Evolutionary conservation across 208 protist genomes (phyloP), one percentile per base, ranked within the genome.

Genomic region (Leishmania braziliensis): DNA sequence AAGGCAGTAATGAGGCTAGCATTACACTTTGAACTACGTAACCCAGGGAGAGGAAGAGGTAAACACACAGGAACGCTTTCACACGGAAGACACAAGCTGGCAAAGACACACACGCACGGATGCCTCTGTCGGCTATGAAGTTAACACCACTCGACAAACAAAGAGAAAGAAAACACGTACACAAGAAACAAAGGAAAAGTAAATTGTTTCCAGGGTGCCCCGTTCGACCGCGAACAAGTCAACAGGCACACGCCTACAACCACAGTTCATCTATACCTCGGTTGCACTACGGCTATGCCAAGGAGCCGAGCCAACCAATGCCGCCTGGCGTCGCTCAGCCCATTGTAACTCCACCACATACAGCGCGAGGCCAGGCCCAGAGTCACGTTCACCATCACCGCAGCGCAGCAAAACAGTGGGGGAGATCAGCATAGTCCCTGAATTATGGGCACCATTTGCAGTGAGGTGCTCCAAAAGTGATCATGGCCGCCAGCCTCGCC

Each of bases 131-230:
- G 29, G 26, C 29, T 16, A 68, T 39, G 62, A 68, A 29, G 26
- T 63, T 33, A 63, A 26, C 58, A 26, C 29, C 26, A 8, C 26
- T 29, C 5, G 58, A 63, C 9, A 63, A 39, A 36, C 16, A 68
- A 68, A 8, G 10, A 63, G 3, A 54, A 77, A 36, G 71, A 71
- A 10, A 63, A 33, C 23, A 46, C 50, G 36, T 5, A 75, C 6
- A 56, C 33, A 77, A 36, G 71, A 71, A 10, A 53, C 36, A 66
- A 43, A 14, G n/a, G 23, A 86, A 56, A 46, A 78, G 60, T 16
- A 56, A 69, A 16, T 68, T 16, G 33, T 18, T 29, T 39, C 29
- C 62, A 12, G 39, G 1, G 29, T 43, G 62, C 29, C 8, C 29
- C 20, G 10, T 39, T 68, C 62, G 14, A 29, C 29, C 62, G 18